These are phyloP conservation scores for Microascus cirrosus DNA, from an alignment of 2,329 filamentous ascomycete genomes.

Conservation along the genomic window DNA sequence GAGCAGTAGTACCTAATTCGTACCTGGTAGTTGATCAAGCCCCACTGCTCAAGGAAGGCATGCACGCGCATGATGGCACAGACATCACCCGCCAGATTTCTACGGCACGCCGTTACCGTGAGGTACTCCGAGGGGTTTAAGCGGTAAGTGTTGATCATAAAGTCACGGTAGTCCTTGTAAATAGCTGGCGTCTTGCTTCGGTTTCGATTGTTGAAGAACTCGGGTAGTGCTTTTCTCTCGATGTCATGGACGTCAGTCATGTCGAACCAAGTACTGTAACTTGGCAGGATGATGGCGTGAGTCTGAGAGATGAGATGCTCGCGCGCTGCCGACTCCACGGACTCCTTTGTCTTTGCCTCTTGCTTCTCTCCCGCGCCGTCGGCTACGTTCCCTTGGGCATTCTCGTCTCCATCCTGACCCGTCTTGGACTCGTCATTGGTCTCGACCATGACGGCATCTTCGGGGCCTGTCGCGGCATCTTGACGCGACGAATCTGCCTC, in stretches of 20 bases:
- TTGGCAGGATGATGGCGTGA: constrained; percentile 90
- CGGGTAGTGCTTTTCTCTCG: constrained; percentile 87
- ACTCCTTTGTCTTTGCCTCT: constrained; percentile 64
- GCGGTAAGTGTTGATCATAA: constrained; percentile 99
- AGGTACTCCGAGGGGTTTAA: constrained; percentile 93
- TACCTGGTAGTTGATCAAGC: constrained; percentile 97
- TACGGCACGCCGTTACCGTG: constrained; percentile 88
- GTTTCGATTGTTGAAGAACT: constrained; percentile 98
- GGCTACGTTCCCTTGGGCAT: constrained; percentile 25
- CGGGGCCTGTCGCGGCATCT: background rate
- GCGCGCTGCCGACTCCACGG: constrained; percentile 74
- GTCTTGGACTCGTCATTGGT: constrained; percentile 41
- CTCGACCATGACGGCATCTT: constrained; percentile 56
- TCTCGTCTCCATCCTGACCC: constrained; percentile 29
- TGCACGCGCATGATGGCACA: constrained; percentile 99
- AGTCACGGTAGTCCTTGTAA: constrained; percentile 98
- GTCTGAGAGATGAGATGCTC: constrained; percentile 89
- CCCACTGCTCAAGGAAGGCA: constrained; percentile 96
- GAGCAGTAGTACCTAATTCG: background rate
- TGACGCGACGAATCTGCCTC: constrained; percentile 5
- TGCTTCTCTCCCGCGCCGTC: constrained; percentile 40
- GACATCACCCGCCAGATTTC: constrained; percentile 92
- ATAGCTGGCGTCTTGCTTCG: constrained; percentile 94
- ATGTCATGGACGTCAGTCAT: constrained; percentile 88
- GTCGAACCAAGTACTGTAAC: constrained; percentile 98